Base-by-base conservation (phyloP, 352 stramenopile genomes). In the Thalassiosira exigua region DNA sequence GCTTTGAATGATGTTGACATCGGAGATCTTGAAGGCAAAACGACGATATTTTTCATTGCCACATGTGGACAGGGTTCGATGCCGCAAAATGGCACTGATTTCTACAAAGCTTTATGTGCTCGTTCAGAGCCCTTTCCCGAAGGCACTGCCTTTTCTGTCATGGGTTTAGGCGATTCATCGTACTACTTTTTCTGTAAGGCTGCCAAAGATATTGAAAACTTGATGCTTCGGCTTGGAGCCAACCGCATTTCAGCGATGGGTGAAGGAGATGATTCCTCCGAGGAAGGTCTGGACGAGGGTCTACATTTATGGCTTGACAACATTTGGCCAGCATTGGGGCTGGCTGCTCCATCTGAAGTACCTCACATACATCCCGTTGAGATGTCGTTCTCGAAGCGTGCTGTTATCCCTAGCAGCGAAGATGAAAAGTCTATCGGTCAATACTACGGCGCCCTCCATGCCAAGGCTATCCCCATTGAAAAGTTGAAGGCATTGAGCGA, bases 141-240 rank as follows among this genome's bases (percentile, higher is more conserved):
- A 71, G 77, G 69, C 14, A 90, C 84, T 1, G 50, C 56, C 17
- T 90, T 90, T 67, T 76, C 74, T 24, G 65, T 90, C 1, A 81
- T 90, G 59, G 84, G 72, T 2, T 61, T 90, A 19, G 84, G 84
- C 24, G 84, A 90, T 50, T 88, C 80, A 2, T 85, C 71, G 1
- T 90, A 90, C 58, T 90, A 84, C 64, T 90, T 90, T 59, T 90
- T 86, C 50, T 86, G 73, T 29, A 87, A 90, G 69, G 76, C 84
- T 41, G 84, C 84, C 26, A 83, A 77, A 24, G 74, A 88, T 53
- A 44, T 90, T 29, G 65, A 87, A 64, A 60, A 53, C n/a, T 46
- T 51, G 44, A 81, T 90, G 84, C 32, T 88, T 0, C 66, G 75
- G 24, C 77, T 90, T 64, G 80, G 84, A 51, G 84, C 84, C 5